These are phyloP conservation scores for Zygosaccharomyces sapae DNA, from an alignment of 1,139 yeast genomes.

Conservation along the genomic window DNA sequence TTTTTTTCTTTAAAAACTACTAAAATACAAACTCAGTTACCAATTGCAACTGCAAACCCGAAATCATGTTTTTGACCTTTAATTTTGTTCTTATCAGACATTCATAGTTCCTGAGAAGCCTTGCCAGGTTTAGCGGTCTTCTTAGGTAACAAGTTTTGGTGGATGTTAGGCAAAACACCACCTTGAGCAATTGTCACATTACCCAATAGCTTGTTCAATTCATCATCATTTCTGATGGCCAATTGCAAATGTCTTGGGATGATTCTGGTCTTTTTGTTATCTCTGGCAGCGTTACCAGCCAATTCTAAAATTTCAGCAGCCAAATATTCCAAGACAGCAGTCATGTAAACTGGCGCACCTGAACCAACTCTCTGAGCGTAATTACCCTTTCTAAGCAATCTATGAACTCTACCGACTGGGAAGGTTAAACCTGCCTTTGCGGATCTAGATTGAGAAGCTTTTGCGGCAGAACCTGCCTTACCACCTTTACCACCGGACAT, in stretches of 20 bases:
- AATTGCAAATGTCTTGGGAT: slow-evolving; percentile 98
- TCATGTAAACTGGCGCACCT: slow-evolving; percentile 93
- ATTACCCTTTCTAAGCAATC: slow-evolving; percentile 95
- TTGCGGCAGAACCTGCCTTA: slow-evolving; percentile 88
- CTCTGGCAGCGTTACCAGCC: slow-evolving; percentile 99
- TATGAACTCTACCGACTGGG: slow-evolving; percentile 99
- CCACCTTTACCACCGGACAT: slow-evolving; percentile 99
- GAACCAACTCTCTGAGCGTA: slow-evolving; percentile 99
- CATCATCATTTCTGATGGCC: slow-evolving; percentile 98
- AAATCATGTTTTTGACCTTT: background rate
- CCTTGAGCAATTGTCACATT: slow-evolving; percentile 95
- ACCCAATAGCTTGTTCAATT: slow-evolving; percentile 88
- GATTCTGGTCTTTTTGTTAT: slow-evolving; percentile 96
- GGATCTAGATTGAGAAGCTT: slow-evolving; percentile 96
- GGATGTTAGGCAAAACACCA: slow-evolving; percentile 97
- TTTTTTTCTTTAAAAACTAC: slow-evolving; percentile 5
- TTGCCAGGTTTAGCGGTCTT: slow-evolving; percentile 73
- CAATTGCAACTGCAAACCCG: slow-evolving; percentile 7
- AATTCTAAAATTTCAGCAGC: slow-evolving; percentile 96
- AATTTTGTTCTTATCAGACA: background rate
- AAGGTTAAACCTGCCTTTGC: slow-evolving; percentile 97
- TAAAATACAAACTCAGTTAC: slow-evolving; percentile 11
- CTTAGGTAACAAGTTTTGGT: slow-evolving; percentile 92
- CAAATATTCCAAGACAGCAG: slow-evolving; percentile 93
- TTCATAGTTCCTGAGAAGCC: slow-evolving; percentile 84